phyloP scores from a whole-genome alignment of 164 flowering plant species.

The Nelumbo lutea region DNA sequence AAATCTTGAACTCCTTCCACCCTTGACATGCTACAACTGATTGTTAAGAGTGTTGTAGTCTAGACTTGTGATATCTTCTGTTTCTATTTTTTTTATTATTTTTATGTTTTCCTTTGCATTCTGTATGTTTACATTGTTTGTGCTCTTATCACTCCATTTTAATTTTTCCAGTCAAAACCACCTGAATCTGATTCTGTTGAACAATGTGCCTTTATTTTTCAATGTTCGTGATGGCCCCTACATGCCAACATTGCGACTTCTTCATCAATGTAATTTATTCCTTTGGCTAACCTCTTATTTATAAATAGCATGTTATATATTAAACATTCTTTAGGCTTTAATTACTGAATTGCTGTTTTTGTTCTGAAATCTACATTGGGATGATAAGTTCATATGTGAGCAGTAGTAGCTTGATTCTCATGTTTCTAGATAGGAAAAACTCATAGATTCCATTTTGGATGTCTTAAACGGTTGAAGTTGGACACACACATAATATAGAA shows the following conservation, averaged over 20 bases:
- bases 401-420: neutral
- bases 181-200: constrained; percentile 88
- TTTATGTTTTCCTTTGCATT: neutral
- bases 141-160: neutral
- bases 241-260: constrained; percentile 96
- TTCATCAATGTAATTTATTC: constrained; percentile 81
- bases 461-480: too few relatives aligned
- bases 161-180: constrained; percentile 69
- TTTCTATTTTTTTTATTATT: too few relatives aligned
- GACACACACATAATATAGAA: too few relatives aligned
- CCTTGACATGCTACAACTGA: too few relatives aligned
- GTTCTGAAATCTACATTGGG: neutral
- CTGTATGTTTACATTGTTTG: neutral
- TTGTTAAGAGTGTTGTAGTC: too few relatives aligned
- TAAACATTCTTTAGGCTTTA: neutral
- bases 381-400: neutral
- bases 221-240: constrained; percentile 97
- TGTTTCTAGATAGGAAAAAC: neutral
- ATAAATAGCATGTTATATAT: neutral
- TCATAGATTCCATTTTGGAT: neutral
- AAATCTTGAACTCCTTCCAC: too few relatives aligned
- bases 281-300: neutral
- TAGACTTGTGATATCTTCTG: neutral
- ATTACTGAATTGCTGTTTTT: neutral
- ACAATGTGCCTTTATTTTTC: constrained; percentile 94